Evolutionary conservation across 2,329 filamentous ascomycete species (phyloP).

Genomic region (Sclerotinia sclerotiorum): DNA sequence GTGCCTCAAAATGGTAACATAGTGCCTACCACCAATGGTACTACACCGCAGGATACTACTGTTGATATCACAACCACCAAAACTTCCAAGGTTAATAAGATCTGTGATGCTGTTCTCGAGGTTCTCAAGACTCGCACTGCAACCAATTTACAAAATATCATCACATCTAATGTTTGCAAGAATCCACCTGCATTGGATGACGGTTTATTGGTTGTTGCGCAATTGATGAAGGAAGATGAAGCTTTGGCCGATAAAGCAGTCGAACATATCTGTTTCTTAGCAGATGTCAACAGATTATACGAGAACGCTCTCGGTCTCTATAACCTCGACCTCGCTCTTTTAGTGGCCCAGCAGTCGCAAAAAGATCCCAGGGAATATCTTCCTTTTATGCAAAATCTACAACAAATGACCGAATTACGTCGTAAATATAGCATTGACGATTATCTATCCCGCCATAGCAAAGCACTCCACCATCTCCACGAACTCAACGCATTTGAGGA

Average conservation of each 20-base stretch:
- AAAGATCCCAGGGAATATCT: conserved; percentile 94
- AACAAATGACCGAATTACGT: conserved; percentile 68
- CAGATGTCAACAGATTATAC: conserved; percentile 89
- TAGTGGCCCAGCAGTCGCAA: conserved; percentile 94
- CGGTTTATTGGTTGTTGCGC: conserved; percentile 75
- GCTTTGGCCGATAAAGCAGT: conserved; percentile 82
- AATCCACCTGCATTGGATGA: conserved; percentile 84
- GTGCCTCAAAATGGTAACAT: conserved; percentile 36
- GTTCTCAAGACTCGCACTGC: conserved; percentile 61
- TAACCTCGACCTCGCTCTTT: conserved; percentile 81
- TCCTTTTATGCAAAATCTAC: conserved; percentile 86
- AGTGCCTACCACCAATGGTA: conserved; percentile 30
- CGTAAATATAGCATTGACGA: conserved; percentile 86
- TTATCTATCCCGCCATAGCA: conserved; percentile 71
- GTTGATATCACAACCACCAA: conserved; percentile 28
- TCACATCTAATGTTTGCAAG: conserved; percentile 95
- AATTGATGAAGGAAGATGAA: conserved; percentile 65
- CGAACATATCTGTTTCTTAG: conserved; percentile 96
- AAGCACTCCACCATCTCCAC: conserved; percentile 77
- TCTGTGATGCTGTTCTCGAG: conserved; percentile 81
- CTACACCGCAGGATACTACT: conserved; percentile 23
- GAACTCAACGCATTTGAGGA: conserved; percentile 74
- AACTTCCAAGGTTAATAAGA: conserved; percentile 73
- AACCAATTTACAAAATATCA: conserved; percentile 80
- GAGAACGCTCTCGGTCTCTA: conserved; percentile 89